A percentile compares a stretch with the other conserved stretches of the same genome.
phyloP scores from a whole-genome alignment of 495 filamentous ascomycete genomes.

The Penicillium herquei region DNA sequence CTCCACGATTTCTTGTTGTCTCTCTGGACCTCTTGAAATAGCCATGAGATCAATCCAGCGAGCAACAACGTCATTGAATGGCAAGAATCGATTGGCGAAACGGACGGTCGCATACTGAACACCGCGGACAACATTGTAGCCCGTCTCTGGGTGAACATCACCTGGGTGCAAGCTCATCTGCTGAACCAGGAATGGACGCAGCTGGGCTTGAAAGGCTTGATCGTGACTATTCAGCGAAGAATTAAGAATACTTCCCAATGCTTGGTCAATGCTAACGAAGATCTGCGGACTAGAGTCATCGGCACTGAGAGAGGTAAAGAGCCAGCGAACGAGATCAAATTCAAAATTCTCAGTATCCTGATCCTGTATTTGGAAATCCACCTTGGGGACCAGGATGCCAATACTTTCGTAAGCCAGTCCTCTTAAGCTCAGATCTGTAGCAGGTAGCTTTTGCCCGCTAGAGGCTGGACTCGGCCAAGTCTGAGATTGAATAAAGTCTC shows the following conservation, averaged over 20 bases:
- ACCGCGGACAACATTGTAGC: constrained; percentile 53
- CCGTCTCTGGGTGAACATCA: constrained; percentile 37
- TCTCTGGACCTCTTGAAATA: constrained; percentile 56
- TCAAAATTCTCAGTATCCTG: constrained; percentile 43
- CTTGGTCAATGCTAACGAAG: constrained; percentile 84
- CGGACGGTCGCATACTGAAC: constrained; percentile 80
- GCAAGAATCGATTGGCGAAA: constrained; percentile 87
- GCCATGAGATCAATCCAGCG: constrained; percentile 89
- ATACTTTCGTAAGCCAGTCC: constrained; percentile 81
- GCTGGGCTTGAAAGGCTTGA: constrained; percentile 42
- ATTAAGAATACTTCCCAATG: constrained; percentile 72
- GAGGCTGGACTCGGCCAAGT: constrained; percentile 72
- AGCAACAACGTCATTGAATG: constrained; percentile 72
- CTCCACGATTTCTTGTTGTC: constrained; percentile 79
- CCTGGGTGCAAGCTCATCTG: constrained; percentile 63
- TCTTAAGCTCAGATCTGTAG: constrained; percentile 64
- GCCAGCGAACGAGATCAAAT: constrained; percentile 67
- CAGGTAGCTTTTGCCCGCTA: constrained; percentile 43
- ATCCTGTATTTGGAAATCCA: constrained; percentile 34
- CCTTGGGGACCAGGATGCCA: constrained; percentile 66
- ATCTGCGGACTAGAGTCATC: constrained; percentile 73
- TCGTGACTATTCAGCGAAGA: constrained; percentile 51
- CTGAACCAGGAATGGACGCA: constrained; percentile 60
- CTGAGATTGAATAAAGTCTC: constrained; percentile 72
- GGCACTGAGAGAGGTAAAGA: constrained; percentile 77